Percentiles rank a stretch among this genome's conserved stretches.
Evolutionary conservation across 2,329 filamentous ascomycete species (phyloP).

Genomic region (Diaporthe australafricana): DNA sequence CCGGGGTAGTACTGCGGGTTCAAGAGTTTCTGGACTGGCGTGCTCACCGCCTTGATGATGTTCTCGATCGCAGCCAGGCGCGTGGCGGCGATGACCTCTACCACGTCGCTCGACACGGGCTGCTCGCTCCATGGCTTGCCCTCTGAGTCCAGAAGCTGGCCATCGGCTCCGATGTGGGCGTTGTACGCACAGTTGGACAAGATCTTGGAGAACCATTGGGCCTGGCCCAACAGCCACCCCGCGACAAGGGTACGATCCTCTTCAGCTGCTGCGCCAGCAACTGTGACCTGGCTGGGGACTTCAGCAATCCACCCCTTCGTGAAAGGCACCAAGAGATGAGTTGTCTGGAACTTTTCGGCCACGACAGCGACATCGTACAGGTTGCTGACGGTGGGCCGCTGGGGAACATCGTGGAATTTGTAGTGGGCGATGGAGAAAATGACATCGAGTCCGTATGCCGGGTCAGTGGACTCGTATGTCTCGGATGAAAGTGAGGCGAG

Average conservation of each 20-base stretch:
- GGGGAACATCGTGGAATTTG: constrained; percentile 41
- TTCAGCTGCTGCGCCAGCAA: constrained; percentile 30
- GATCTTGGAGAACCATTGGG: constrained; percentile 37
- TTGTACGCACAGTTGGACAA: constrained; percentile 38
- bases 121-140: constrained; percentile 39
- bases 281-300: constrained; percentile 35
- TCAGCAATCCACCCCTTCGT: constrained; percentile 39
- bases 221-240: constrained; percentile 41
- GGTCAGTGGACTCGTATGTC: constrained; percentile 19
- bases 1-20: constrained; percentile 28
- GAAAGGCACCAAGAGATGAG: constrained; percentile 40
- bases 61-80: constrained; percentile 36
- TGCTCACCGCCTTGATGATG: constrained; percentile 35
- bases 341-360: constrained; percentile 40
- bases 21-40: constrained; percentile 37
- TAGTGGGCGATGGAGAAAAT: constrained; percentile 42
- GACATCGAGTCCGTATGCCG: constrained; percentile 39
- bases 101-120: constrained; percentile 35
- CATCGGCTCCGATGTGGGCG: constrained; percentile 37
- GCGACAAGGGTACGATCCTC: constrained; percentile 40
- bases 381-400: constrained; percentile 33
- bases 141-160: constrained; percentile 36
- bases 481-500: constrained; percentile 22
- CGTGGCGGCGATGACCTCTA: constrained; percentile 37
- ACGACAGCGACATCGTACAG: constrained; percentile 40